Evolutionary conservation across 2,329 filamentous ascomycete genomes (phyloP).

Genomic region (Penicillium occitanis): DNA sequence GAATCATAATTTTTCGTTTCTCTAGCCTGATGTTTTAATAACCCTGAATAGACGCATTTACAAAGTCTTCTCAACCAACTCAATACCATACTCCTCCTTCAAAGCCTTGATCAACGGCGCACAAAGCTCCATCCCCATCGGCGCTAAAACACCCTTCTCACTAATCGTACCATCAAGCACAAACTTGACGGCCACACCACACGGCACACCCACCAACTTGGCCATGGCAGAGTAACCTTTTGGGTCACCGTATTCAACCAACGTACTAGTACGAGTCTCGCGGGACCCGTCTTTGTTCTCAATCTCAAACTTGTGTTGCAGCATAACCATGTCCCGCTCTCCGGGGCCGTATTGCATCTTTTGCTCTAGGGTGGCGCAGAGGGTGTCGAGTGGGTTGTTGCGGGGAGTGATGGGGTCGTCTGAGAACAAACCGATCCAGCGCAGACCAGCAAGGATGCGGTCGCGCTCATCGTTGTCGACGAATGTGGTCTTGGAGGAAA

Average conservation of each 20-base stretch:
- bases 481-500: constrained; percentile 75
- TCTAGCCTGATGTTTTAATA: neutral
- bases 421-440: constrained; percentile 69
- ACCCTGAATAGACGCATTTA: constrained; percentile 22
- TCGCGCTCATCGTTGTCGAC: constrained; percentile 65
- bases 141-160: constrained; percentile 73
- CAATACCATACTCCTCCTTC: constrained; percentile 73
- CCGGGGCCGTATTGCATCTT: constrained; percentile 85
- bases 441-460: constrained; percentile 68
- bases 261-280: constrained; percentile 23
- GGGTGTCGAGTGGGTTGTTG: constrained; percentile 83
- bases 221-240: constrained; percentile 25
- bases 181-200: constrained; percentile 70
- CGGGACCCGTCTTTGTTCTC: constrained; percentile 22
- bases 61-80: constrained; percentile 66
- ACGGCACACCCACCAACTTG: constrained; percentile 23
- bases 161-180: constrained; percentile 72
- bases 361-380: constrained; percentile 82
- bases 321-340: constrained; percentile 79
- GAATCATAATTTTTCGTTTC: neutral
- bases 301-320: constrained; percentile 57
- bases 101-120: constrained; percentile 74
- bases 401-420: constrained; percentile 67
- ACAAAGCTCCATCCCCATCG: constrained; percentile 70
- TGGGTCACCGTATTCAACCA: constrained; percentile 24